Conservation (phyloP, 2,329 filamentous ascomycete species). For the Alternaria gansuensis region DNA sequence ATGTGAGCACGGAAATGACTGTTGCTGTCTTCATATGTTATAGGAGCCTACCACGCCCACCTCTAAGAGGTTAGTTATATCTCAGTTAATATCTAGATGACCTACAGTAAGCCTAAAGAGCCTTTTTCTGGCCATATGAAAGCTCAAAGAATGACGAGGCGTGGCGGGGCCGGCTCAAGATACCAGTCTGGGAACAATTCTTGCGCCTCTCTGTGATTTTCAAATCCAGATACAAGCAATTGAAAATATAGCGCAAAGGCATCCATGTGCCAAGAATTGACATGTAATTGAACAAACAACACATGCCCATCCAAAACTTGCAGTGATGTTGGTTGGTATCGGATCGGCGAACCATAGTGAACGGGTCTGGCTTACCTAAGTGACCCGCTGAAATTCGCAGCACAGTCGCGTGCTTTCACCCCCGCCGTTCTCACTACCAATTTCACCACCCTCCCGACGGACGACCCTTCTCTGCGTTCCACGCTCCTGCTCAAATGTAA, state of each 20-base stretch:
- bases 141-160: not conserved
- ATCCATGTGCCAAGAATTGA: not conserved
- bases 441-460: slow-evolving; percentile 22
- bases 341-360: slow-evolving; percentile 11
- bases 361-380: slow-evolving; percentile 21
- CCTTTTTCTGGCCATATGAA: not conserved
- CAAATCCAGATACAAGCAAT: not conserved
- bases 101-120: not conserved
- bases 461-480: slow-evolving; percentile 1
- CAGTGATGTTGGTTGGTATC: not conserved
- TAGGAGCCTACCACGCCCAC: not conserved
- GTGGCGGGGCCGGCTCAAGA: not conserved
- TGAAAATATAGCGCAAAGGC: not conserved
- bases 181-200: not conserved
- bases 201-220: not conserved
- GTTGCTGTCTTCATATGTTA: not conserved
- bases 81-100: not conserved
- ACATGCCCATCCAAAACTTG: not conserved
- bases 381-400: slow-evolving; percentile 24
- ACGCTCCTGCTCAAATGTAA: slow-evolving; percentile 42
- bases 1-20: slow-evolving; percentile 66
- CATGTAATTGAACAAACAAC: not conserved
- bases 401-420: slow-evolving; percentile 29
- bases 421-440: slow-evolving; percentile 23
- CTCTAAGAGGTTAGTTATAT: not conserved